phyloP scores from a whole-genome alignment of 2,329 filamentous ascomycete species.

The Byssochlamys sp. region DNA sequence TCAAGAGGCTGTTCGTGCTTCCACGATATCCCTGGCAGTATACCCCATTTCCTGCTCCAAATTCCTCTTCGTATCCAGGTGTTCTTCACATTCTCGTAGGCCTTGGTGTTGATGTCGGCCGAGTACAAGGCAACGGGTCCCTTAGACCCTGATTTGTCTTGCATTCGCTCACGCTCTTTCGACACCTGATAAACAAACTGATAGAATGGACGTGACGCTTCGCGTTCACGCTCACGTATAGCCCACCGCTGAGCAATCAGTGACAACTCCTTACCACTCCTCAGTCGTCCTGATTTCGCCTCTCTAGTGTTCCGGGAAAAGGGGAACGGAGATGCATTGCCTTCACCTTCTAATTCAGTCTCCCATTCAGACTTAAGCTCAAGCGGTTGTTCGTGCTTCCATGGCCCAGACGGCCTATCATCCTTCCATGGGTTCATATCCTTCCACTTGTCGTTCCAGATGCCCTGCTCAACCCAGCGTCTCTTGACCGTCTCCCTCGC shows the following conservation, averaged over 20 bases:
- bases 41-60: slow-evolving; percentile 20
- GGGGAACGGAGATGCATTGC: neutral
- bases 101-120: slow-evolving; percentile 18
- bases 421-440: too few species aligned
- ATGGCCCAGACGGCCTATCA: slow-evolving; percentile 1
- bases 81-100: slow-evolving; percentile 21
- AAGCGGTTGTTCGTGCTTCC: slow-evolving; percentile 10
- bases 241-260: slow-evolving; percentile 4
- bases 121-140: slow-evolving; percentile 7
- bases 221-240: slow-evolving; percentile 11
- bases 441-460: slow-evolving; percentile 10
- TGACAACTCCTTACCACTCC: slow-evolving; percentile 10
- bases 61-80: slow-evolving; percentile 18
- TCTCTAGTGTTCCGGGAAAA: neutral
- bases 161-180: slow-evolving; percentile 16
- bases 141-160: slow-evolving; percentile 16
- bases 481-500: slow-evolving; percentile 12
- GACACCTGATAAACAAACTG: slow-evolving; percentile 19
- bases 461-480: slow-evolving; percentile 19
- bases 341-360: slow-evolving; percentile 1
- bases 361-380: slow-evolving; percentile 5
- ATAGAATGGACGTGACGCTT: slow-evolving; percentile 19
- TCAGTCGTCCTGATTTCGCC: slow-evolving; percentile 3
- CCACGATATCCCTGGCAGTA: slow-evolving; percentile 22
- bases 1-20: slow-evolving; percentile 17